Conservation (phyloP, 495 filamentous ascomycete genomes). For the Hypoxylon lienhwacheense region DNA sequence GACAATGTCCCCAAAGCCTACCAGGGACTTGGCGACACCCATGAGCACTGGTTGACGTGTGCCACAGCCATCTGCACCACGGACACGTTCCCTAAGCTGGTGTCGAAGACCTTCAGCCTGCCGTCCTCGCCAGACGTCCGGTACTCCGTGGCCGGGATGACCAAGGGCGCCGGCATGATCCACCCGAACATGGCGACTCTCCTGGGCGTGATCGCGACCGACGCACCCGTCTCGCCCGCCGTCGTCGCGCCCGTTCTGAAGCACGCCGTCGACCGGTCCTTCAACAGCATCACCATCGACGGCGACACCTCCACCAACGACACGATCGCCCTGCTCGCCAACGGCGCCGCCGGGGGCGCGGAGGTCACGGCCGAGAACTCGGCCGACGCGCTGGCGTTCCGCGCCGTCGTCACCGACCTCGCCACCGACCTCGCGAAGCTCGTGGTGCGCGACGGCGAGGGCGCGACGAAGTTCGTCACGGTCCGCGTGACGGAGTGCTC, state of each 20-base stretch:
- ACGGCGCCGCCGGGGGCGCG: slow-evolving; percentile 86
- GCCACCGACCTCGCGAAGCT: slow-evolving; percentile 84
- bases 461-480: slow-evolving; percentile 97
- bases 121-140: slow-evolving; percentile 73
- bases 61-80: slow-evolving; percentile 97
- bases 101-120: slow-evolving; percentile 79
- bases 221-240: slow-evolving; percentile 74
- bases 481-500: slow-evolving; percentile 77
- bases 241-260: slow-evolving; percentile 71
- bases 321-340: slow-evolving; percentile 89
- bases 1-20: slow-evolving; percentile 76
- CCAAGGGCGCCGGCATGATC: slow-evolving; percentile 99
- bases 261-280: slow-evolving; percentile 76
- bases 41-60: slow-evolving; percentile 82
- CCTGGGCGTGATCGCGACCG: slow-evolving; percentile 90
- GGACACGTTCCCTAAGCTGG: slow-evolving; percentile 97
- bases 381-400: slow-evolving; percentile 67
- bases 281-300: slow-evolving; percentile 97
- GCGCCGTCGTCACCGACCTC: slow-evolving; percentile 70
- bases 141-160: slow-evolving; percentile 91
- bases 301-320: slow-evolving; percentile 98
- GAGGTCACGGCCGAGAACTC: slow-evolving; percentile 58
- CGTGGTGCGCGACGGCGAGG: slow-evolving; percentile 94
- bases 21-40: slow-evolving; percentile 65
- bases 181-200: slow-evolving; percentile 99